Base-by-base conservation (phyloP, 2,329 filamentous ascomycete species). In the Thelonectria rubi region DNA sequence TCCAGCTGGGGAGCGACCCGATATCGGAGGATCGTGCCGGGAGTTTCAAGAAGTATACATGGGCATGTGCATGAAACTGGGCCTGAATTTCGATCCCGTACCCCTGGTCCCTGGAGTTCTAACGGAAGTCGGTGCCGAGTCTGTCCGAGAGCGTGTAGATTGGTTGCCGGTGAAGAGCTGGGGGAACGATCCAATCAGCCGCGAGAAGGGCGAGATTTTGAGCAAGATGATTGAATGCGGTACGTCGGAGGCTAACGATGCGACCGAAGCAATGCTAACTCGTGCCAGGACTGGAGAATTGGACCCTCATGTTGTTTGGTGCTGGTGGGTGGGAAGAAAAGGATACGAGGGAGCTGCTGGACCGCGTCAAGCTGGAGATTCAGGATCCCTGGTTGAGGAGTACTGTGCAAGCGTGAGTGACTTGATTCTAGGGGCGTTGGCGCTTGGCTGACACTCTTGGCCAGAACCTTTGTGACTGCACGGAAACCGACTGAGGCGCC, bases 101-200 rank as follows among this genome's bases (percentile, higher is more conserved):
- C 76, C 77, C 4, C 72, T 69, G 17, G 72, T 77, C 1, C 68
- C 75, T 7, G 68, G 68, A 9, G 77, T 74, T 67, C 69, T 82
- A 15, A 57, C 73, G 4, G 72, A 74, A 0, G 65, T 78, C 3
- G 79, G 78, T n/a, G 80, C 79, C 55, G 79, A 80, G 48, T 71
- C 69, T 32, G 74, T 80, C 18, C 71, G 75, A 0, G 78, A 81
- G 63, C 71, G 77, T 12, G 77, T 72, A 18, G 78, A 82, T 64
- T 78, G 79, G 66, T 61, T 82, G 24, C 80, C 80, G 1, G 66
- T 81, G 18, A 75, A 76, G 11, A 69, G 71, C 37, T 80, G 79
- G 75, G 77, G 77, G 0, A 72, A 73, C 21, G 80, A 82, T 51
- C 74, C 77, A 8, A 72, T 79, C 55, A 72, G 76, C 62, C 70